These are phyloP conservation scores for Nakazawaea pomicola DNA, from an alignment of 805 yeast species.

Conservation along the genomic window DNA sequence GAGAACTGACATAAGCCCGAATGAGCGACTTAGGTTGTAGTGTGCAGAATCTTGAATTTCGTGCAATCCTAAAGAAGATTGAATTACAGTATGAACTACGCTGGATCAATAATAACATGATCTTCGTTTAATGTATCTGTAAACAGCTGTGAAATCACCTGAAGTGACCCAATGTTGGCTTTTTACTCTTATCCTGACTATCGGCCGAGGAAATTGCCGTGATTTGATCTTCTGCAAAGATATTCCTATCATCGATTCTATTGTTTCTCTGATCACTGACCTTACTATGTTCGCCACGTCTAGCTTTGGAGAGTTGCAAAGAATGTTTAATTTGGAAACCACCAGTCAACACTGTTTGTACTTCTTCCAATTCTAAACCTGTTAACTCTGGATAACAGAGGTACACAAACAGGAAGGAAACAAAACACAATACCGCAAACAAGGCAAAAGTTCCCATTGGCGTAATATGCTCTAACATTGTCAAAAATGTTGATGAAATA, in stretches of 20 bases:
- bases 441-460: slow-evolving; percentile 48
- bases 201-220: not conserved
- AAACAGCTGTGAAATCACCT: no score
- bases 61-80: no score
- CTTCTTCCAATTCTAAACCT: slow-evolving; percentile 48
- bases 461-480: slow-evolving; percentile 46
- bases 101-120: no score
- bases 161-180: no score
- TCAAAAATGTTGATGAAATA: slow-evolving; percentile 46
- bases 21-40: no score
- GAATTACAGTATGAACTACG: no score
- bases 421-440: slow-evolving; percentile 40
- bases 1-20: no score
- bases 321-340: slow-evolving; percentile 46
- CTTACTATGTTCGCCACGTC: not conserved
- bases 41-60: no score
- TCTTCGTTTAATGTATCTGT: no score
- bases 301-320: slow-evolving; percentile 20
- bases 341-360: slow-evolving; percentile 36
- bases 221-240: not conserved
- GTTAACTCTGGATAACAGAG: slow-evolving; percentile 47
- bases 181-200: not conserved
- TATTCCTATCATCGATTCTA: not conserved
- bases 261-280: not conserved
- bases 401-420: slow-evolving; percentile 39